A percentile compares a stretch with the other conserved stretches of the same genome.
These are phyloP conservation scores for Podosphaera fusca DNA, from an alignment of 2,329 filamentous ascomycete genomes.

Conservation along the genomic window DNA sequence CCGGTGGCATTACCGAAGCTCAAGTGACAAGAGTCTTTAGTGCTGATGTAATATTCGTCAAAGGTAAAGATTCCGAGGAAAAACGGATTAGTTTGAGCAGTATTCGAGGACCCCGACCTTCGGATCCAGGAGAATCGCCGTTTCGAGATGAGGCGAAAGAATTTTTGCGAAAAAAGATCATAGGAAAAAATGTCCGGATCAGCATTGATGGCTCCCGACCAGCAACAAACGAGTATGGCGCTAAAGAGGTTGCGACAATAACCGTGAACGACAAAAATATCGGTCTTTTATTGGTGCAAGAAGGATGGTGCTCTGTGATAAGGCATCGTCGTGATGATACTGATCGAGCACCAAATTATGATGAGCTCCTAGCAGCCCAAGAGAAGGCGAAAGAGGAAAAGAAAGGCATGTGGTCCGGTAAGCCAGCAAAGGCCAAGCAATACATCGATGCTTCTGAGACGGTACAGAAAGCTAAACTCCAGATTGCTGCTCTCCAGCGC, in stretches of 20 bases:
- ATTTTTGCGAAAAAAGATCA: constrained; percentile 76
- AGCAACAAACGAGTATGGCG: constrained; percentile 74
- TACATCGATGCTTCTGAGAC: constrained; percentile 82
- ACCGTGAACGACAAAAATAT: constrained; percentile 69
- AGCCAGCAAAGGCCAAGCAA: constrained; percentile 59
- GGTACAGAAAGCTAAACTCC: constrained; percentile 85
- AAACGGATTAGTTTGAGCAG: constrained; percentile 85
- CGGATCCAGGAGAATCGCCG: constrained; percentile 65
- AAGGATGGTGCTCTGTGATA: constrained; percentile 82
- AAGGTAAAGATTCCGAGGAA: constrained; percentile 64
- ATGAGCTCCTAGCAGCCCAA: constrained; percentile 62
- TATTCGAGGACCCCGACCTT: constrained; percentile 73
- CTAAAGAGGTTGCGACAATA: constrained; percentile 81
- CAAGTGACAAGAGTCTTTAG: constrained; percentile 67
- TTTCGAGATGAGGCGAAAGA: constrained; percentile 92
- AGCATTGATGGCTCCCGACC: constrained; percentile 78
- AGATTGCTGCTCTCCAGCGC: constrained; percentile 64
- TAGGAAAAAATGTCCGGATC: constrained; percentile 85
- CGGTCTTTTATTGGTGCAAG: constrained; percentile 65
- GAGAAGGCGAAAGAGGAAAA: constrained; percentile 64
- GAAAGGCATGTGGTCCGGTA: constrained; percentile 89
- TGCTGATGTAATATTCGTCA: constrained; percentile 71
- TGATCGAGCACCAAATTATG: constrained; percentile 83
- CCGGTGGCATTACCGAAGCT: constrained; percentile 48
- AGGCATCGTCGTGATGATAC: constrained; percentile 87